Base-by-base conservation (phyloP, 176 grass and related monocot genomes). In the Cenchrus americanus region DNA sequence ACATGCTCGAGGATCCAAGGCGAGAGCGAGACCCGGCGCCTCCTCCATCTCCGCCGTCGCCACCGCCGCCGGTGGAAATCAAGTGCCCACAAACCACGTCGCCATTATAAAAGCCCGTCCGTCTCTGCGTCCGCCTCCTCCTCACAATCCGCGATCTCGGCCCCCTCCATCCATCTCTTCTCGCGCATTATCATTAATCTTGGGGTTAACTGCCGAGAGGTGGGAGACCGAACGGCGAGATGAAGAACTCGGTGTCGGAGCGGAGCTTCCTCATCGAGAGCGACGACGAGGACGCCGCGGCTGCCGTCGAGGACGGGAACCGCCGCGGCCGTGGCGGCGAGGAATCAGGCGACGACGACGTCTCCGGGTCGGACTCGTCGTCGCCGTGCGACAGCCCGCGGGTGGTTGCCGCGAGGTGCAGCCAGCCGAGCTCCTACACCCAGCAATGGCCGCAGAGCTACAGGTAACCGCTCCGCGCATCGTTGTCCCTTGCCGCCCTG, bases 391-490 rank as follows among this genome's bases (percentile, higher is more conserved):
- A 54, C 60, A 88, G 62, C 73, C 83, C 83, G 41, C 80, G 63
- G 7, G 63, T 71, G 59, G 81, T 9, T 22, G 72, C 41, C 11
- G 24, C 64, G 42, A 75, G 47, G 23, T 75, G 73, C 5, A 86
- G 85, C 87, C 87, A 86, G 69, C 89, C 89, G 9, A 77, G 73
- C 72, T 97, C 94, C 15, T 94, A 97, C 80, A 83, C 82, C 60
- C 88, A 91, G 58, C 85, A 87, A 37, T 97, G 94, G 94, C 92
- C 94, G 27, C 94, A 94, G 83, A 97, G 94, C 80, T 97, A 97
- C 94, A 97, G 94, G 94, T 97, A 57, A 57, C 5, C 23, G 18
- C 74, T 61, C 6, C 13, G 1, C 55, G 34, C 11, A n/a, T 14
- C 48, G 23, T 71, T 19, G 53, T 50, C 66, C 54, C 27, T 7